Evolutionary conservation across 1,139 yeast genomes (phyloP).

Genomic region (Kurtzmaniella natalensis): DNA sequence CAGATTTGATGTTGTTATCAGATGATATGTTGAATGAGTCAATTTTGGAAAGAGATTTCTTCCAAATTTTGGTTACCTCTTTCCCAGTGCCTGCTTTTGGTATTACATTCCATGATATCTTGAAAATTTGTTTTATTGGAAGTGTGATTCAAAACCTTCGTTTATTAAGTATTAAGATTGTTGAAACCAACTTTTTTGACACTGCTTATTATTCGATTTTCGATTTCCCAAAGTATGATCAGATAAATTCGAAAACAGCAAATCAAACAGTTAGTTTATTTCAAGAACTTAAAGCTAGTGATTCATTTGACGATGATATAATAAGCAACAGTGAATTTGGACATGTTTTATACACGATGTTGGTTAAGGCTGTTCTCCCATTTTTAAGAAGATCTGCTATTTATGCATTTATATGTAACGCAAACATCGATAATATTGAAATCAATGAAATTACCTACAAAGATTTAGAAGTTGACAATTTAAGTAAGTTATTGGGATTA

Average conservation of each 20-base stretch:
- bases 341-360: slow-evolving; percentile 46
- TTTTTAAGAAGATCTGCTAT: slow-evolving; percentile 67
- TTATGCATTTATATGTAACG: slow-evolving; percentile 53
- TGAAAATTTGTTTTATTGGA: slow-evolving; percentile 39
- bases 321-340: slow-evolving; percentile 21
- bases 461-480: slow-evolving; percentile 51
- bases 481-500: slow-evolving; percentile 51
- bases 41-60: slow-evolving; percentile 47
- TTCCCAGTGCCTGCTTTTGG: slow-evolving; percentile 40
- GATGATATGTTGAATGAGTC: slow-evolving; percentile 21
- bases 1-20: slow-evolving; percentile 31
- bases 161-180: slow-evolving; percentile 21
- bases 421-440: slow-evolving; percentile 44
- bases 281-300: slow-evolving; percentile 12
- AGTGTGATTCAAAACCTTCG: slow-evolving; percentile 32
- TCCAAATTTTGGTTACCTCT: slow-evolving; percentile 46
- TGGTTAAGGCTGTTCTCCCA: slow-evolving; percentile 56
- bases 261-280: slow-evolving; percentile 5
- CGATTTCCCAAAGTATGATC: slow-evolving; percentile 32
- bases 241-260: slow-evolving; percentile 17
- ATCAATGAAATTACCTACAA: slow-evolving; percentile 15
- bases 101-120: slow-evolving; percentile 35
- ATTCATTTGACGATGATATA: slow-evolving; percentile 3
- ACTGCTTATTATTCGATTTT: slow-evolving; percentile 20
- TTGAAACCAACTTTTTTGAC: slow-evolving; percentile 19